A percentile compares a stretch with the other conserved stretches of the same genome.
phyloP scores from a whole-genome alignment of 2,329 filamentous ascomycete genomes.

The Fusarium hainanense region DNA sequence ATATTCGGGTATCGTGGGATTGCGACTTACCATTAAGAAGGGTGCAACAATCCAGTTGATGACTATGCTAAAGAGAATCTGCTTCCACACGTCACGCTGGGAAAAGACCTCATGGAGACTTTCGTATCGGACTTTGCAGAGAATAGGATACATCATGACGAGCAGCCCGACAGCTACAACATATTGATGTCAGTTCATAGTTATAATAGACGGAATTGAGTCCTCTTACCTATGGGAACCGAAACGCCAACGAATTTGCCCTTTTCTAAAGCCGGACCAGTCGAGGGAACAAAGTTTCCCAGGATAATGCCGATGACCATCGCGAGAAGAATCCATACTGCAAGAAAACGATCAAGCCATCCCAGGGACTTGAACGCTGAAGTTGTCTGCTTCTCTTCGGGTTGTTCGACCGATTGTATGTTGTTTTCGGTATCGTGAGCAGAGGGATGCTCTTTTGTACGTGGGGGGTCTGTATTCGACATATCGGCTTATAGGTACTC shows the following conservation, averaged over 20 bases:
- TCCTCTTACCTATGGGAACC: conserved; percentile 69
- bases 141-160: conserved; percentile 94
- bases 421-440: conserved; percentile 23
- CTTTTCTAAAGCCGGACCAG: conserved; percentile 71
- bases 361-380: conserved; percentile 67
- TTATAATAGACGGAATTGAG: not conserved
- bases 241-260: conserved; percentile 78
- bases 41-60: conserved; percentile 88
- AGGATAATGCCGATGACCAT: conserved; percentile 81
- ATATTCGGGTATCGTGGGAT: conserved; percentile 11
- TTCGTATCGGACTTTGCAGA: conserved; percentile 88
- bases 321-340: conserved; percentile 80
- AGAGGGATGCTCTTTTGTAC: conserved; percentile 3
- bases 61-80: conserved; percentile 80
- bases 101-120: conserved; percentile 74
- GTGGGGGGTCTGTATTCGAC: not conserved
- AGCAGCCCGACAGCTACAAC: conserved; percentile 77
- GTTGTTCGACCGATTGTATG: not conserved
- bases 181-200: not conserved
- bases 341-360: conserved; percentile 71
- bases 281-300: conserved; percentile 77
- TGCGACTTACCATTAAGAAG: conserved; percentile 75
- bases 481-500: no score
- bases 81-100: conserved; percentile 75
- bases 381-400: not conserved